These are phyloP conservation scores for Rhinocladiella similis DNA, from an alignment of 2,329 filamentous ascomycete species.

Conservation along the genomic window DNA sequence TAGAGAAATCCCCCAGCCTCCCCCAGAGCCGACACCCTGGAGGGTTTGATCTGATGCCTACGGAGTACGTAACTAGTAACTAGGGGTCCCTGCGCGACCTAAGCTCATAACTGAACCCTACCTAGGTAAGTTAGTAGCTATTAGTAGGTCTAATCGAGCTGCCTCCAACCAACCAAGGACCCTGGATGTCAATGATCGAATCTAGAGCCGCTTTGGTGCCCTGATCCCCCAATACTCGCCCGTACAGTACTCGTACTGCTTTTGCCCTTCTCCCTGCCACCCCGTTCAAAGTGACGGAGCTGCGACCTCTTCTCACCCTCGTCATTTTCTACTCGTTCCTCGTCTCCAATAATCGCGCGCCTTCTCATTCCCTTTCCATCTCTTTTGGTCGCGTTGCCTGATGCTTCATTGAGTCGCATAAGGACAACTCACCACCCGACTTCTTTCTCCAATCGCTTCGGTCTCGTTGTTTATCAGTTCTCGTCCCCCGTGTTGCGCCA, in stretches of 20 bases:
- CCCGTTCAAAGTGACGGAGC: not conserved
- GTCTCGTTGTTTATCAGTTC: not conserved
- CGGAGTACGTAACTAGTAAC: too few relatives aligned
- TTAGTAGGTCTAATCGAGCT: not conserved
- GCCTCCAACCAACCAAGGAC: not conserved
- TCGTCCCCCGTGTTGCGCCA: not conserved
- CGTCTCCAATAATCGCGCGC: slow-evolving; percentile 12
- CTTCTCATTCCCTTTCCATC: slow-evolving; percentile 4
- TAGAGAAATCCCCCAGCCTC: not conserved
- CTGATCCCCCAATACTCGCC: too few relatives aligned
- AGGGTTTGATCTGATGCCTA: too few relatives aligned
- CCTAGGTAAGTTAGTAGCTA: not conserved
- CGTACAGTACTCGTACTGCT: not conserved
- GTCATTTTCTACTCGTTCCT: slow-evolving; percentile 2
- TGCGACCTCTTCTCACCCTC: not conserved
- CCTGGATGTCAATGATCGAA: not conserved
- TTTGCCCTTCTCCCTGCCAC: not conserved
- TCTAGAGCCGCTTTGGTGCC: not conserved
- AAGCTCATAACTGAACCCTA: too few relatives aligned
- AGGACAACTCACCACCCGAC: slow-evolving; percentile 7
- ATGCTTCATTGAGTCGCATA: slow-evolving; percentile 6
- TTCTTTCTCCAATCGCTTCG: not conserved
- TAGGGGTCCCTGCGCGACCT: too few relatives aligned
- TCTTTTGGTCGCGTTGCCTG: slow-evolving; percentile 17
- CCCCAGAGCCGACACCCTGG: not conserved